A percentile compares a stretch with the other conserved stretches of the same genome.
phyloP scores from a whole-genome alignment of 2,329 filamentous ascomycete species.

The Lasiodiplodia gonubiensis region DNA sequence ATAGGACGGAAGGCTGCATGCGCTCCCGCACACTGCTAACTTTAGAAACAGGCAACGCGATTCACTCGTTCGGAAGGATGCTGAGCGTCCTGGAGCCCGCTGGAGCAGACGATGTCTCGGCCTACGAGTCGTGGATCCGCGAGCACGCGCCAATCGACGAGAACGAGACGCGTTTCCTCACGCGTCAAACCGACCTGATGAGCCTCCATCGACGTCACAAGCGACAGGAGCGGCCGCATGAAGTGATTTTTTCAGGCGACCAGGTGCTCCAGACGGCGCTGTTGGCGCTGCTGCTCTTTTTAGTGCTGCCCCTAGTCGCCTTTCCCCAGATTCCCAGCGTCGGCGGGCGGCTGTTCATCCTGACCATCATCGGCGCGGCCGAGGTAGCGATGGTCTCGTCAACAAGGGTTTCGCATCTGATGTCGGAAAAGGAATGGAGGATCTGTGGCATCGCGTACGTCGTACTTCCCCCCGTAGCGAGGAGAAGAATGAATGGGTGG shows the following conservation, averaged over 20 bases:
- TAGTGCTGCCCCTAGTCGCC: slow-evolving; percentile 48
- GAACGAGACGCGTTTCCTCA: slow-evolving; percentile 66
- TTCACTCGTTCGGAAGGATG: slow-evolving; percentile 63
- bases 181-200: slow-evolving; percentile 61
- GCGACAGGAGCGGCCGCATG: slow-evolving; percentile 25
- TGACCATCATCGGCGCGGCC: slow-evolving; percentile 45
- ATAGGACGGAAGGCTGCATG: background rate
- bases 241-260: slow-evolving; percentile 12
- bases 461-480: slow-evolving; percentile 23
- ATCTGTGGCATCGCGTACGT: slow-evolving; percentile 49
- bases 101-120: slow-evolving; percentile 56
- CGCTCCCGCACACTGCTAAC: slow-evolving; percentile 1
- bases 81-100: slow-evolving; percentile 59
- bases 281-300: slow-evolving; percentile 44
- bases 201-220: slow-evolving; percentile 34
- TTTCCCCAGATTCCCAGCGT: slow-evolving; percentile 52
- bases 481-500: background rate
- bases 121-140: slow-evolving; percentile 63
- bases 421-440: slow-evolving; percentile 49
- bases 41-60: slow-evolving; percentile 57
- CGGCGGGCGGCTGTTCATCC: slow-evolving; percentile 48
- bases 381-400: slow-evolving; percentile 43
- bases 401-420: slow-evolving; percentile 42
- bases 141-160: slow-evolving; percentile 62
- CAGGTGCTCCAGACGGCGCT: slow-evolving; percentile 27